Evolutionary conservation across 2,329 filamentous ascomycete species (phyloP).

Genomic region (Alternaria sp.): DNA sequence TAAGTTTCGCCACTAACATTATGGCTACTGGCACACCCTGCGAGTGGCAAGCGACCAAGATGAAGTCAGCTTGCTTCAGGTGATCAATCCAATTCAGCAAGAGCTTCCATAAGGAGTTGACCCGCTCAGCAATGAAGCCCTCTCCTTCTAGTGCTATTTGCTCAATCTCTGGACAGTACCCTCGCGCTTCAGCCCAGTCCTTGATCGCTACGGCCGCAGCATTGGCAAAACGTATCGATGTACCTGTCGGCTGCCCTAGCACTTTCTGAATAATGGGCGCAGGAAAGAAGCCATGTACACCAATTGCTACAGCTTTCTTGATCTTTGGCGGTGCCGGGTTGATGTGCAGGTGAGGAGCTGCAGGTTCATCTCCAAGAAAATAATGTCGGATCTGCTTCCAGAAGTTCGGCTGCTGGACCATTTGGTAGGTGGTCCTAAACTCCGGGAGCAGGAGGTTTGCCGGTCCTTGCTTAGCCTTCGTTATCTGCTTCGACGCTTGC

Average conservation of each 20-base stretch:
- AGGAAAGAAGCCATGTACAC: conserved; percentile 93
- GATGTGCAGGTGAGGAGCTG: conserved; percentile 73
- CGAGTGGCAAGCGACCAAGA: conserved; percentile 91
- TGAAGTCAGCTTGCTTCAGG: conserved; percentile 84
- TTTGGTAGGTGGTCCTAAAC: conserved; percentile 71
- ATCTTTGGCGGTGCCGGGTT: conserved; percentile 74
- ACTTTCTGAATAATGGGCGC: conserved; percentile 86
- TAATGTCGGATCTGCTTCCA: conserved; percentile 55
- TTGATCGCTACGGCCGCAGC: conserved; percentile 84
- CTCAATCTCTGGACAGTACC: conserved; percentile 82
- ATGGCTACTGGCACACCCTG: conserved; percentile 94
- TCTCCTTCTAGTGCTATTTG: conserved; percentile 95
- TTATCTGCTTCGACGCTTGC: conserved; percentile 33
- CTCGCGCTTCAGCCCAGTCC: conserved; percentile 75
- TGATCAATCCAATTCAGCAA: conserved; percentile 94
- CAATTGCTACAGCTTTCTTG: conserved; percentile 88
- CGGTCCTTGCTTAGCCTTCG: conserved; percentile 47
- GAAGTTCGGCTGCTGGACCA: conserved; percentile 56
- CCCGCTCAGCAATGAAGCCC: conserved; percentile 86
- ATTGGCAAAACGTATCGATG: conserved; percentile 90
- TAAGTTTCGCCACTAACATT: conserved; percentile 91
- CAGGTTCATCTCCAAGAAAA: conserved; percentile 60
- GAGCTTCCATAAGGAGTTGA: conserved; percentile 92
- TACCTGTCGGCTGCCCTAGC: conserved; percentile 93
- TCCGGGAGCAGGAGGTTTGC: conserved; percentile 74